These are phyloP conservation scores for Umbelopsis ramanniana DNA, from an alignment of 192 early-diverging fungal genomes.

Conservation along the genomic window DNA sequence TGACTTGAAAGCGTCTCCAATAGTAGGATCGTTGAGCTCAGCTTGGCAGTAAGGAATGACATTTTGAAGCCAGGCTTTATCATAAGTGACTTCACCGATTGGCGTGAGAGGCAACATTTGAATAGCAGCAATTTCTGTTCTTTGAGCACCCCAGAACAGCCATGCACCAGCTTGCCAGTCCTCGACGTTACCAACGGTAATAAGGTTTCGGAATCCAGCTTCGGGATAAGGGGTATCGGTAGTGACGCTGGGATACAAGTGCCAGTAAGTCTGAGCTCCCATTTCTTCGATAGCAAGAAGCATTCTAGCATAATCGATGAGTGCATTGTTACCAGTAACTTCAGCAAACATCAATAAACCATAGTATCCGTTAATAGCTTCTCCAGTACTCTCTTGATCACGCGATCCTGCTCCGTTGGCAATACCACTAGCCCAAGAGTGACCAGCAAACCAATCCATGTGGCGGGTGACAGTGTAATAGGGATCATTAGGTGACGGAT, in stretches of 20 bases:
- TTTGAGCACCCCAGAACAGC: constrained; percentile 55
- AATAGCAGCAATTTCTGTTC: constrained; percentile 56
- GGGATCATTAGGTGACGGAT: constrained; percentile 43
- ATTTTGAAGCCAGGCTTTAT: constrained; percentile 48
- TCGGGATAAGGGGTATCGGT: constrained; percentile 19
- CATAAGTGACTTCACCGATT: constrained; percentile 41
- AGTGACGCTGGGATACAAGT: constrained; percentile 39
- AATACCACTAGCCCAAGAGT: constrained; percentile 61
- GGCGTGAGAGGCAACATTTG: constrained; percentile 61
- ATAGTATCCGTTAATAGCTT: constrained; percentile 63
- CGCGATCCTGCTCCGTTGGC: constrained; percentile 33
- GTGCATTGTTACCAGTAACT: constrained; percentile 39
- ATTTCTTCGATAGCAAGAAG: constrained; percentile 54
- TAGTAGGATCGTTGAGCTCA: constrained; percentile 33
- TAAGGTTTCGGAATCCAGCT: constrained; percentile 40
- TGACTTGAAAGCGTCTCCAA: constrained; percentile 45
- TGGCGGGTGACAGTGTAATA: constrained; percentile 55
- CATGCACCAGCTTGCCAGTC: constrained; percentile 23
- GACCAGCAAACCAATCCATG: constrained; percentile 59
- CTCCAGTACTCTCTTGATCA: constrained; percentile 57
- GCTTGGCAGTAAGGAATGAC: constrained; percentile 28
- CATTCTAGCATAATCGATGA: constrained; percentile 49
- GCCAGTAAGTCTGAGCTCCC: constrained; percentile 55
- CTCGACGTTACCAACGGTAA: constrained; percentile 41
- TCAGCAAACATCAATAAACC: constrained; percentile 49